phyloP scores from a whole-genome alignment of 2,329 filamentous ascomycete species.

The Penicillium thymicola region DNA sequence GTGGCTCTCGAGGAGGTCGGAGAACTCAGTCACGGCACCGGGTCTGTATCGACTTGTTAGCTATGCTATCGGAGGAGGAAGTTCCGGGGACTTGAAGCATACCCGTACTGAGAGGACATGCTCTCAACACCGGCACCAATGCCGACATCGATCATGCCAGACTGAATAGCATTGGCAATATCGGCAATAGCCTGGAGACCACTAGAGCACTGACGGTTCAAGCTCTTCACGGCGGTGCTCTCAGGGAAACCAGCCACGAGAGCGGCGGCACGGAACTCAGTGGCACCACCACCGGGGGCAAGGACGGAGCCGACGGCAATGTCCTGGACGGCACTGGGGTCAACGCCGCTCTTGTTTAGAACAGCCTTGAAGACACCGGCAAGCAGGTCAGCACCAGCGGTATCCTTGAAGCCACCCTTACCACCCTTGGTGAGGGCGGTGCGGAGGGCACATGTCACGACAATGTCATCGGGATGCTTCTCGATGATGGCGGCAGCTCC shows the following conservation, averaged over 20 bases:
- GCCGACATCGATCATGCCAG: conserved; percentile 92
- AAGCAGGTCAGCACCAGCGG: conserved; percentile 78
- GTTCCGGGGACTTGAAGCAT: conserved; percentile 31
- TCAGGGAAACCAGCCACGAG: conserved; percentile 89
- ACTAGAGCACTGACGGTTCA: conserved; percentile 94
- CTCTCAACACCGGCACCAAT: conserved; percentile 94
- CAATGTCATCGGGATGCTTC: conserved; percentile 66
- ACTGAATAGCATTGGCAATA: conserved; percentile 85
- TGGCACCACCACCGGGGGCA: conserved; percentile 88
- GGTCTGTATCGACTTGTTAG: conserved; percentile 52
- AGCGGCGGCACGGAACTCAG: conserved; percentile 90
- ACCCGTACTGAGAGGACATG: conserved; percentile 92
- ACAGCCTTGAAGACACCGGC: conserved; percentile 77
- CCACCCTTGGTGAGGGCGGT: conserved; percentile 90
- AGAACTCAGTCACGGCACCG: conserved; percentile 86
- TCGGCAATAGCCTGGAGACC: conserved; percentile 91
- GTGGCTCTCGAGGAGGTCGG: conserved; percentile 77
- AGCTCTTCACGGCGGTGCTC: conserved; percentile 73
- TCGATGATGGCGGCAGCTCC: conserved; percentile 37
- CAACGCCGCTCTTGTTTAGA: conserved; percentile 80
- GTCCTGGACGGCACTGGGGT: conserved; percentile 85
- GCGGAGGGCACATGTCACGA: conserved; percentile 88
- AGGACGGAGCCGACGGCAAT: conserved; percentile 89
- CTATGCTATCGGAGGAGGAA: background rate
- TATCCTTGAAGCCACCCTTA: conserved; percentile 95